phyloP scores from a whole-genome alignment of 331 rosid genomes.

The Acacia pycnantha region DNA sequence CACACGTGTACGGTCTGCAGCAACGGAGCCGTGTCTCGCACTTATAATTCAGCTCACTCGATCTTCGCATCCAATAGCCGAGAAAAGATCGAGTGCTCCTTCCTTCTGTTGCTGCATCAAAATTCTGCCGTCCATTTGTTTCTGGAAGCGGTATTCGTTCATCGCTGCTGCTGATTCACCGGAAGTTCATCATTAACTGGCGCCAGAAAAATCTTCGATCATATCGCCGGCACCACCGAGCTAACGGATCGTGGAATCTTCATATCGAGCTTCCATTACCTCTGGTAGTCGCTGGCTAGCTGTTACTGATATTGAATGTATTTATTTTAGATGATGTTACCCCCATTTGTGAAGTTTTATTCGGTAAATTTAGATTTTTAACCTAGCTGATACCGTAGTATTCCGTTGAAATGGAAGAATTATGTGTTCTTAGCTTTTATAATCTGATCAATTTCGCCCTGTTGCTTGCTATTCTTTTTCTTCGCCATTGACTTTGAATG shows the following conservation, averaged over 20 bases:
- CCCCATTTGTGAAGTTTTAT: background rate
- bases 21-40: background rate
- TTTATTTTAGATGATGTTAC: background rate
- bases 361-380: slow-evolving; percentile 8
- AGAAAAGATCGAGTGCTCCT: slow-evolving; percentile 54
- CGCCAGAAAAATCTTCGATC: slow-evolving; percentile 12
- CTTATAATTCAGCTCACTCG: slow-evolving; percentile 23
- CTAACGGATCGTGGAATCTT: slow-evolving; percentile 20
- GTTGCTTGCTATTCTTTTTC: background rate
- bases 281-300: slow-evolving; percentile 25
- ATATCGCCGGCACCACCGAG: background rate
- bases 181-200: background rate
- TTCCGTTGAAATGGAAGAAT: background rate
- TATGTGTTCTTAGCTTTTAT: background rate
- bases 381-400: background rate
- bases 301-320: slow-evolving; percentile 6
- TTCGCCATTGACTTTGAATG: background rate
- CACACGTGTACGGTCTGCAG: slow-evolving; percentile 36
- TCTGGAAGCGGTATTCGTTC: background rate
- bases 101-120: background rate
- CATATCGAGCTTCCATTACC: background rate
- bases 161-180: slow-evolving; percentile 22
- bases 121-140: background rate
- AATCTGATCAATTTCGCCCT: background rate
- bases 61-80: slow-evolving; percentile 4